These are phyloP conservation scores for Salix arbutifolia DNA, from an alignment of 345 rosid genomes.

Conservation along the genomic window DNA sequence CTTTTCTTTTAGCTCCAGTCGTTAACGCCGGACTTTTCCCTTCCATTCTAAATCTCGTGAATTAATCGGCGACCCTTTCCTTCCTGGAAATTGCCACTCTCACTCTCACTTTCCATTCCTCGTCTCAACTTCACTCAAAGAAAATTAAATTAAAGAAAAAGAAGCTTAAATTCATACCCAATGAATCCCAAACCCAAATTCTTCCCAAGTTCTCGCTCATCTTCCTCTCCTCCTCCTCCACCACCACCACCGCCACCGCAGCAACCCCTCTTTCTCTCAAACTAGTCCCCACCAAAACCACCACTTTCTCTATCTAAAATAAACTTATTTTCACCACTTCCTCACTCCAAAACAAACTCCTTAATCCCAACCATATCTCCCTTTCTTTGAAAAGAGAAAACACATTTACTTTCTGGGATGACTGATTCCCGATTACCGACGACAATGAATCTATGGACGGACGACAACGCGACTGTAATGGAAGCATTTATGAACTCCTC, in stretches of 20 bases:
- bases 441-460: slow-evolving; percentile 78
- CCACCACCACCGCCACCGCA: background rate
- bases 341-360: background rate
- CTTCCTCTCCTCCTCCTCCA: no score
- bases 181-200: slow-evolving; percentile 42
- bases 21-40: slow-evolving; percentile 16
- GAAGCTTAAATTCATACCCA: slow-evolving; percentile 35
- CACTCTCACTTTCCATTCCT: background rate
- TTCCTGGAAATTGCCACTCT: slow-evolving; percentile 30
- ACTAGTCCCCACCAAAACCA: background rate
- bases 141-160: slow-evolving; percentile 5
- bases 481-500: slow-evolving; percentile 93
- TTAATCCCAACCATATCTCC: background rate
- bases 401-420: slow-evolving; percentile 22
- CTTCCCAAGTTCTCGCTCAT: slow-evolving; percentile 1
- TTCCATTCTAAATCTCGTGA: slow-evolving; percentile 11
- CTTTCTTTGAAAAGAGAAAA: background rate
- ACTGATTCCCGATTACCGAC: slow-evolving; percentile 47
- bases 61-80: slow-evolving; percentile 28
- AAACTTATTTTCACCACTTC: background rate
- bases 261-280: background rate
- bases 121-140: background rate
- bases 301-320: background rate
- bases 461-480: slow-evolving; percentile 82
- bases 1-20: background rate